phyloP scores from a whole-genome alignment of 208 protist species.

The Phytomonas sp. region DNA sequence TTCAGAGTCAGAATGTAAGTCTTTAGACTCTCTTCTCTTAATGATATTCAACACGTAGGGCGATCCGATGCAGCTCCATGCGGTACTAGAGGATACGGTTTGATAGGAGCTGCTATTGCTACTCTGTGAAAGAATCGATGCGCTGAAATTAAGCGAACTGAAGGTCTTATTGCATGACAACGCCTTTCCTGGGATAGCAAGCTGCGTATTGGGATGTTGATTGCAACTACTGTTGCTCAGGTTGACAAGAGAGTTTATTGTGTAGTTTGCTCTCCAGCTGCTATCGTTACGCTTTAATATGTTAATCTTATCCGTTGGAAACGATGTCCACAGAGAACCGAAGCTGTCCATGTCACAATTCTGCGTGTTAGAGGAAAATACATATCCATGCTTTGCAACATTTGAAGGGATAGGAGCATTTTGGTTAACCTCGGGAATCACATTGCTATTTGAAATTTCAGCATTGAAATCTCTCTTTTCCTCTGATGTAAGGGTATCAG shows the following conservation, averaged over 20 bases:
- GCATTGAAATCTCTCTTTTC: not conserved
- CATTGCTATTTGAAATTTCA: not conserved
- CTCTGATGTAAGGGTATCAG: not conserved
- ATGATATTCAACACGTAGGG: not conserved
- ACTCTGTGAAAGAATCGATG: not conserved
- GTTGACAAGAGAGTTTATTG: not conserved
- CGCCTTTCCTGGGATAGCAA: not conserved
- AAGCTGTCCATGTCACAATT: not conserved
- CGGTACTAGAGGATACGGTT: not conserved
- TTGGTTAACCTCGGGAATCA: not conserved
- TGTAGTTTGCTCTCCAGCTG: not conserved
- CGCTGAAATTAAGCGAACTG: not conserved
- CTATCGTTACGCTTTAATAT: not conserved
- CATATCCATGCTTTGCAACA: not conserved
- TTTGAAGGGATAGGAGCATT: not conserved
- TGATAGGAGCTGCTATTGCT: not conserved
- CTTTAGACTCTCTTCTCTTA: not conserved
- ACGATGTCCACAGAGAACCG: not conserved
- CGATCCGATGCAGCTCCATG: not conserved
- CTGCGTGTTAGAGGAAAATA: not conserved
- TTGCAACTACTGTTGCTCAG: not conserved
- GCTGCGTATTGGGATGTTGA: not conserved
- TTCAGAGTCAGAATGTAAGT: not conserved
- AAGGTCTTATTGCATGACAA: not conserved
- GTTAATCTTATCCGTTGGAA: not conserved